Conservation (phyloP, 345 rosid species). For the Gossypium australe region DNA sequence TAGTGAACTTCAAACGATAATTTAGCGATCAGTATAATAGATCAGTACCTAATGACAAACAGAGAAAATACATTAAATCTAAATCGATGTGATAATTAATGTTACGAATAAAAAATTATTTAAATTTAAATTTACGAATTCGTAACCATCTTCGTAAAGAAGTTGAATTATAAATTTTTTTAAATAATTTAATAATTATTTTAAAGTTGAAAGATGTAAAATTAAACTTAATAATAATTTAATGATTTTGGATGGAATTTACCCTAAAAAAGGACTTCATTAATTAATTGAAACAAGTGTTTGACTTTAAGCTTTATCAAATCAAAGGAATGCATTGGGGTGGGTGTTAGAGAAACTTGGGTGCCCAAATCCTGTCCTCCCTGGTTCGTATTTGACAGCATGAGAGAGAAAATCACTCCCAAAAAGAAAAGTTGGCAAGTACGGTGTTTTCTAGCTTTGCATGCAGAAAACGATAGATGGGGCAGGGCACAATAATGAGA, state of each 20-base stretch:
- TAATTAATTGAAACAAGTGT: no score
- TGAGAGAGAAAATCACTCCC: no score
- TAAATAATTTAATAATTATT: no score
- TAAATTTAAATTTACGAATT: no score
- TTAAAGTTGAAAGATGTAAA: no score
- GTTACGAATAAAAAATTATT: no score
- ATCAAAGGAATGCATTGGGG: neutral
- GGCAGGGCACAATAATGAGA: constrained; percentile 26
- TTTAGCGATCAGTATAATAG: fast-evolving
- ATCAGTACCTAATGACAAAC: fast-evolving
- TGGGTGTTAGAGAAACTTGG: neutral
- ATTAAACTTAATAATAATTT: no score
- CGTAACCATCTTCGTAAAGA: no score
- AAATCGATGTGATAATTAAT: fast-evolving
- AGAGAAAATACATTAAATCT: fast-evolving
- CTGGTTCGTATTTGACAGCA: neutral
- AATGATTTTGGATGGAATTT: no score
- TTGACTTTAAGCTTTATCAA: neutral
- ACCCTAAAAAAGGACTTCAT: no score
- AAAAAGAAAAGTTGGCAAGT: neutral
- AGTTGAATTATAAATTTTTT: no score
- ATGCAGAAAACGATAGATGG: constrained; percentile 33
- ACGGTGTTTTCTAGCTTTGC: constrained; percentile 16
- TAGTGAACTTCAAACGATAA: fast-evolving
- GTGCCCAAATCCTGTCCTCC: neutral